Evolutionary conservation across 2,329 filamentous ascomycete species (phyloP).

Genomic region (Biscogniauxia marginata): DNA sequence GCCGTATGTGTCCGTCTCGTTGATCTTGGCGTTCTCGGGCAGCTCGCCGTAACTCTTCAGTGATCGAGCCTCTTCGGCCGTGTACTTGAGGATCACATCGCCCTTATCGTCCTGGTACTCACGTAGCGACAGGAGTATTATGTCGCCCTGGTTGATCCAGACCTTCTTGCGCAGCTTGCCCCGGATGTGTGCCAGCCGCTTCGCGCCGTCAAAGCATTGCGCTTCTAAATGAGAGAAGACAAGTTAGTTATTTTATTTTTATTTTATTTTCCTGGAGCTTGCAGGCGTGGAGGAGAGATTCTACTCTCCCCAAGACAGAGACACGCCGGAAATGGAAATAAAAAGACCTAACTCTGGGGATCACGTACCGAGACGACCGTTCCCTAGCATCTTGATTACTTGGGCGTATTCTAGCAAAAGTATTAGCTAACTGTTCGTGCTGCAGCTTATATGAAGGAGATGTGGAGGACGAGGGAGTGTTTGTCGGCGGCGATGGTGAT

Average conservation of each 20-base stretch:
- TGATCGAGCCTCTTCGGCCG: constrained; percentile 88
- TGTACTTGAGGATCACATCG: constrained; percentile 93
- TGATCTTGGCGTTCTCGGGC: constrained; percentile 98
- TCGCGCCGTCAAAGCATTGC: constrained; percentile 90
- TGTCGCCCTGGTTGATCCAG: constrained; percentile 98
- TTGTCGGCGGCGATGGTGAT: background rate
- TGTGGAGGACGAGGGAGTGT: constrained; percentile 1
- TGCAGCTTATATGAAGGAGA: background rate
- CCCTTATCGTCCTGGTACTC: constrained; percentile 95
- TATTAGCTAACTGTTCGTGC: background rate
- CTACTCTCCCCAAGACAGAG: too few species aligned
- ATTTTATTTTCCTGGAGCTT: background rate
- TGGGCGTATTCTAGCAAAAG: constrained; percentile 55
- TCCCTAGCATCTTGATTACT: constrained; percentile 93
- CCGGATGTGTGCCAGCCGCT: constrained; percentile 78
- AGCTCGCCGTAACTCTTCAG: constrained; percentile 97
- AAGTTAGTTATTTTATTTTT: background rate
- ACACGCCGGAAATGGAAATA: background rate
- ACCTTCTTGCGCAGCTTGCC: constrained; percentile 99
- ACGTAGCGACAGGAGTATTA: constrained; percentile 82
- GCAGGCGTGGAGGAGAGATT: background rate
- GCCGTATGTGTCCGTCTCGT: constrained; percentile 95
- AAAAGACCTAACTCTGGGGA: background rate
- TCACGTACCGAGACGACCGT: constrained; percentile 66
- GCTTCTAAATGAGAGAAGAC: constrained; percentile 55